A percentile compares a stretch with the other conserved stretches of the same genome.
Evolutionary conservation across 768 basidiomycete genomes (phyloP).

Genomic region (Phanerochaete carnosa): DNA sequence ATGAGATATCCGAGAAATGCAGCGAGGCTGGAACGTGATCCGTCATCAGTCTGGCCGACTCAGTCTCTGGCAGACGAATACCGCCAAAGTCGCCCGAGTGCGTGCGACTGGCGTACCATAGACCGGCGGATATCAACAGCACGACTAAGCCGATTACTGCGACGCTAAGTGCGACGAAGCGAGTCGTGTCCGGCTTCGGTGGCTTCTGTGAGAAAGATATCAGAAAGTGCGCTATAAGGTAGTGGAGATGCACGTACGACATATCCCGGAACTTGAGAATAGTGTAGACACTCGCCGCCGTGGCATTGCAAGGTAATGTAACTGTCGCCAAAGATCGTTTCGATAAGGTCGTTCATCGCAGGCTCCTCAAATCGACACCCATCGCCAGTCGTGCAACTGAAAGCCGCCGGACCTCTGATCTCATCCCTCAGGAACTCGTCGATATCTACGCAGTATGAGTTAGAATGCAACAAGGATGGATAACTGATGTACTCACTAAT

Average conservation of each 20-base stretch:
- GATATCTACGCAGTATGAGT: constrained; percentile 58
- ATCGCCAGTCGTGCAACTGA: constrained; percentile 67
- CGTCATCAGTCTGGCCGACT: constrained; percentile 82
- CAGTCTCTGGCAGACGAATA: constrained; percentile 77
- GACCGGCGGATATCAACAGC: constrained; percentile 57
- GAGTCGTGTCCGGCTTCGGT: constrained; percentile 76
- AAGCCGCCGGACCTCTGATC: constrained; percentile 87
- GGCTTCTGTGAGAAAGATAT: constrained; percentile 42
- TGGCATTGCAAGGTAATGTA: constrained; percentile 86
- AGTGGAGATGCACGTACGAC: constrained; percentile 39
- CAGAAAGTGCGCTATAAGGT: neutral
- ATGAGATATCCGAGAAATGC: constrained; percentile 85
- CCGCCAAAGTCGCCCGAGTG: constrained; percentile 63
- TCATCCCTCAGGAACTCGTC: constrained; percentile 87
- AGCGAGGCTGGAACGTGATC: constrained; percentile 93
- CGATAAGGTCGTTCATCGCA: constrained; percentile 94
- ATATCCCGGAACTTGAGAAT: constrained; percentile 93
- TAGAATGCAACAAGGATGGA: neutral
- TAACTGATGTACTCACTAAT: constrained; percentile 59
- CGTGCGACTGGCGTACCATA: constrained; percentile 90
- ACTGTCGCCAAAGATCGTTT: constrained; percentile 88
- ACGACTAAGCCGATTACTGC: constrained; percentile 77
- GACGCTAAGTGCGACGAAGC: constrained; percentile 81
- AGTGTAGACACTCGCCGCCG: constrained; percentile 92
- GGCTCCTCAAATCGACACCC: constrained; percentile 93